Evolutionary conservation across 2,329 filamentous ascomycete genomes (phyloP).

Genomic region (Colletotrichum graminicola): DNA sequence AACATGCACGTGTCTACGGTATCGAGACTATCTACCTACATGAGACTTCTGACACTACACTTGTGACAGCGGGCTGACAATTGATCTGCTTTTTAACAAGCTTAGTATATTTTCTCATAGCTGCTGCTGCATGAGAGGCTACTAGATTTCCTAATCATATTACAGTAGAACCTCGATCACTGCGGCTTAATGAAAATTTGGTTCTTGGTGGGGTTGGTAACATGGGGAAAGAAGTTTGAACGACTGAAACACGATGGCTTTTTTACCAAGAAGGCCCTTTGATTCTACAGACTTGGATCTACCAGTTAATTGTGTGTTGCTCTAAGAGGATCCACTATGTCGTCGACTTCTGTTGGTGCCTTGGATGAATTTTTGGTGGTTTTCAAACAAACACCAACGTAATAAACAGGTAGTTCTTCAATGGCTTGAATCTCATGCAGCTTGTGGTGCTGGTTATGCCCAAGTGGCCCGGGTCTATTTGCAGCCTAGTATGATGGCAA

Average conservation of each 20-base stretch:
- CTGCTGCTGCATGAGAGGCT: neutral
- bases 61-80: too few species aligned
- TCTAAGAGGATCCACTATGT: neutral
- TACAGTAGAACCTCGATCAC: neutral
- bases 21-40: too few species aligned
- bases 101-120: neutral
- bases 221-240: neutral
- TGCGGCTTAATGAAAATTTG: neutral
- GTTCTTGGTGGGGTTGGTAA: neutral
- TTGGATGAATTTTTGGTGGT: neutral
- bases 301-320: neutral
- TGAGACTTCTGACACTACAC: too few species aligned
- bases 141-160: neutral
- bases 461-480: neutral
- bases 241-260: neutral
- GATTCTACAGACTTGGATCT: neutral
- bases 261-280: neutral
- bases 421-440: neutral
- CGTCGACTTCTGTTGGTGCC: neutral
- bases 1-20: too few species aligned
- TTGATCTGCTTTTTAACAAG: neutral
- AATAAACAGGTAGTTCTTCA: neutral
- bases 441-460: neutral
- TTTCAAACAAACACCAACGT: neutral
- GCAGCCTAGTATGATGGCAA: neutral